Evolutionary conservation across 2,329 filamentous ascomycete genomes (phyloP).

Genomic region (Tolypocladium capitatum): DNA sequence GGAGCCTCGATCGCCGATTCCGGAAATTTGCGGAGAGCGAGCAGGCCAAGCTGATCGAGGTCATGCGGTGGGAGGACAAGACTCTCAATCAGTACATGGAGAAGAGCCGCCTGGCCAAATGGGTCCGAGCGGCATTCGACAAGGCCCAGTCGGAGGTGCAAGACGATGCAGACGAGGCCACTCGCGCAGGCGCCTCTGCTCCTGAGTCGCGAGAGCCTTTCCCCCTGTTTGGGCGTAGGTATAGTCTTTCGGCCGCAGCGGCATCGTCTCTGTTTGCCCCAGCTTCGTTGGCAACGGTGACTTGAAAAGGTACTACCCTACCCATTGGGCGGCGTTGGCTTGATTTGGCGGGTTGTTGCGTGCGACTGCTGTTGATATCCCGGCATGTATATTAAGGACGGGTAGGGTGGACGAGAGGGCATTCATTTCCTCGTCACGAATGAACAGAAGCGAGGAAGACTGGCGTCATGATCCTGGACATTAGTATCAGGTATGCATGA

Average conservation of each 20-base stretch:
- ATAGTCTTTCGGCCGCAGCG: background rate
- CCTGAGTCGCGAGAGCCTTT: slow-evolving; percentile 1
- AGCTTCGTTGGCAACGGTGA: background rate
- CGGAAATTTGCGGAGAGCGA: slow-evolving; percentile 47
- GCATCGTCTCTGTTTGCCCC: background rate
- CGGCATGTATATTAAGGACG: background rate
- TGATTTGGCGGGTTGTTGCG: background rate
- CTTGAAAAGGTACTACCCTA: background rate
- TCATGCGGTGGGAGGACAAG: slow-evolving; percentile 61
- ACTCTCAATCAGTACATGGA: slow-evolving; percentile 51
- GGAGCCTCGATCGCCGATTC: slow-evolving; percentile 49
- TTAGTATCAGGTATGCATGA: background rate
- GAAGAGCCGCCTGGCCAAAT: slow-evolving; percentile 55
- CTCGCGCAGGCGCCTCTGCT: slow-evolving; percentile 5
- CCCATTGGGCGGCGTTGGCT: background rate
- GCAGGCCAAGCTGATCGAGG: slow-evolving; percentile 53
- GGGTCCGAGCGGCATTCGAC: slow-evolving; percentile 34
- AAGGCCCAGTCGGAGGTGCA: slow-evolving; percentile 22
- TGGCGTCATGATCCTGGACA: background rate
- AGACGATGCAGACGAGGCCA: slow-evolving; percentile 18
- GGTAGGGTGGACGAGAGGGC: background rate
- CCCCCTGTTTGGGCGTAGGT: background rate
- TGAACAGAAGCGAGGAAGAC: background rate
- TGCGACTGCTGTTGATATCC: background rate
- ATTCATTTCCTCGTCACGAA: background rate